Base-by-base conservation (phyloP, 139 green algal species). In the Choricystis sp. region DNA sequence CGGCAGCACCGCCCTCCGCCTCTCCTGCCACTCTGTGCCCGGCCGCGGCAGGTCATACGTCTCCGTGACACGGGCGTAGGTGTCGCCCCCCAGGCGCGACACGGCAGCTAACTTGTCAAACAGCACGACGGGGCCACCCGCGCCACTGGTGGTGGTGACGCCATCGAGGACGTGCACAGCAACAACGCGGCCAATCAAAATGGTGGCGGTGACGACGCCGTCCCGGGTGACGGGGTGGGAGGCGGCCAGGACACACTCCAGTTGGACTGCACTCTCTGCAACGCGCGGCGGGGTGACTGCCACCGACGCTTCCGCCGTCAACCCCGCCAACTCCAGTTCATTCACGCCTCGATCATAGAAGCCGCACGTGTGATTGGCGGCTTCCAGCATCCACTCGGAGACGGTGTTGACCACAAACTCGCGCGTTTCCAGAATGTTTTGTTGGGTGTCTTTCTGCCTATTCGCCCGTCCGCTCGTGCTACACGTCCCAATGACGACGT, bases 321-420 rank as follows among this genome's bases (percentile, higher is more conserved):
- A 73, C 0, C 88, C 83, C 25, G 76, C 61, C 19, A 89, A 64
- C 31, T 69, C 69, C 72, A 94, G 80, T 74, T 97, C 91, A 59
- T 96, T 76, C n/a, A 89, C 72, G 0, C 81, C 87, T 3, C 72
- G 70, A 3, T 81, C 72, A 69, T 81, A 95, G 30, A 83, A 73
- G 4, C 83, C 86, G 64, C 86, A 96, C 19, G 84, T 95, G 78
- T 94, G 81, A 72, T 97, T 97, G 60, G 90, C 90, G 1, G 87
- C 81, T 75, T 97, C 90, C 3, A 96, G 64, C 61, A 91, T 97
- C 91, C 91, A 97, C 26, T 97, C 86, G 67, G 76, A 90, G 30
- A 97, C 96, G 66, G 97, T 89, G 74, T 92, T 88, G 29, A 96
- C 71, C 23, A 90, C 83, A 62, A 95, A 94, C 64, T 96, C 82